phyloP scores from a whole-genome alignment of 2,329 filamentous ascomycete genomes.

The Fusarium sp. region DNA sequence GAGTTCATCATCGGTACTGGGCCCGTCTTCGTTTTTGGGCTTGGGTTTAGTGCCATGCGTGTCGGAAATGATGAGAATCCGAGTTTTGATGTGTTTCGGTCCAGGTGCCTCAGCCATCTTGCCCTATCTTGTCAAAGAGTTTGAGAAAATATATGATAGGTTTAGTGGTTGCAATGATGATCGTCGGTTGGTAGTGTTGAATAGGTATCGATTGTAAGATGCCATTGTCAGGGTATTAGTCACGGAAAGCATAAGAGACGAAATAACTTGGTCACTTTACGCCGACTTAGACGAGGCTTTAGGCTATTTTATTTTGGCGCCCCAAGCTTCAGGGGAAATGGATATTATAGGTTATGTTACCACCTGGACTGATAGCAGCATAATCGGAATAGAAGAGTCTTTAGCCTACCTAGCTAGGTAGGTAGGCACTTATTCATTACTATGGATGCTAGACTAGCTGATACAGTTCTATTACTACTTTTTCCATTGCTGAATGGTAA shows the following conservation, averaged over 20 bases:
- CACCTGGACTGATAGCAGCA: no score
- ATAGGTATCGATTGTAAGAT: no score
- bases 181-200: no score
- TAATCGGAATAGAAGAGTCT: background rate
- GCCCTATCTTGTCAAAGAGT: no score
- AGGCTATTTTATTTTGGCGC: no score
- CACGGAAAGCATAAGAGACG: background rate
- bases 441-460: conserved; percentile 11
- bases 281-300: no score
- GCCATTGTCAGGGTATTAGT: no score
- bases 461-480: conserved; percentile 31
- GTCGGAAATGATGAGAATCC: conserved; percentile 55
- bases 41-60: conserved; percentile 49
- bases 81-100: conserved; percentile 48
- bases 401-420: background rate
- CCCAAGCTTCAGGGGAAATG: no score
- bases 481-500: conserved; percentile 20
- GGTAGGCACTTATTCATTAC: conserved; percentile 14
- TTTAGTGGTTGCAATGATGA: no score
- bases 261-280: background rate
- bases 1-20: conserved; percentile 44
- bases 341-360: no score
- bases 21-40: conserved; percentile 13
- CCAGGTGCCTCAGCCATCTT: conserved; percentile 18
- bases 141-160: no score